Evolutionary conservation across 2,329 filamentous ascomycete species (phyloP), one percentile per base, ranked within the genome.

Genomic region (Sporothrix luriei): DNA sequence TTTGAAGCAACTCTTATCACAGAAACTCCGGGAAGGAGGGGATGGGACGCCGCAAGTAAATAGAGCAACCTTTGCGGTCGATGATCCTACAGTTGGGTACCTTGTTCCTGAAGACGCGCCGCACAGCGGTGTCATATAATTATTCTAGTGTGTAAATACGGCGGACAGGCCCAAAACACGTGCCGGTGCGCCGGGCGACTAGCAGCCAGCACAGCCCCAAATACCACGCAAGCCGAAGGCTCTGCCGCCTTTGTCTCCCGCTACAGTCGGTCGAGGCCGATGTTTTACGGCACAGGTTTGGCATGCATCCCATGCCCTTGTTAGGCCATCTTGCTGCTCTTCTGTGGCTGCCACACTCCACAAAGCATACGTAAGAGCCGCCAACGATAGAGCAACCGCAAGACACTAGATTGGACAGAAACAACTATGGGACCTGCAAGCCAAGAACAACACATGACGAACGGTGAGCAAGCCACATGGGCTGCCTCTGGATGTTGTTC

Each of bases 151-250:
- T 48, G 40, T 26, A 26, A 48, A 26, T 19, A 29, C 59, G 21
- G 40, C 61, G 21, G 51, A 68, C 66, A 54, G 49, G 54, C 11
- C 4, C 52, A 68, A 68, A 46, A 49, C 66, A 68, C 66, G 52
- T 68, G 66, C 66, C 66, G 38, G 49, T 29, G 51, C 21, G 13
- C 54, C 54, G 24, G 66, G 66, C 54, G 38, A 55, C 66, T 68
- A 68, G 51, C 46, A 43, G 14, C 19, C 33, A 61, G 57, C 67
- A 69, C 67, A 69, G 67, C 67, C 67, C 21, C 67, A 69, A 68
- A 24, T 62, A 48, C 55, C 61, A 69, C 67, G 67, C 67, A 69
- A 64, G 67, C 67, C 26, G 13, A 62, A 33, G 49, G 38, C 65
- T 62, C 55, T 62, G 66, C 51, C 6, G 33, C 13, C 48, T 54